phyloP scores from a whole-genome alignment of 2,329 filamentous ascomycete species.

The Diaporthe citrichinensis region DNA sequence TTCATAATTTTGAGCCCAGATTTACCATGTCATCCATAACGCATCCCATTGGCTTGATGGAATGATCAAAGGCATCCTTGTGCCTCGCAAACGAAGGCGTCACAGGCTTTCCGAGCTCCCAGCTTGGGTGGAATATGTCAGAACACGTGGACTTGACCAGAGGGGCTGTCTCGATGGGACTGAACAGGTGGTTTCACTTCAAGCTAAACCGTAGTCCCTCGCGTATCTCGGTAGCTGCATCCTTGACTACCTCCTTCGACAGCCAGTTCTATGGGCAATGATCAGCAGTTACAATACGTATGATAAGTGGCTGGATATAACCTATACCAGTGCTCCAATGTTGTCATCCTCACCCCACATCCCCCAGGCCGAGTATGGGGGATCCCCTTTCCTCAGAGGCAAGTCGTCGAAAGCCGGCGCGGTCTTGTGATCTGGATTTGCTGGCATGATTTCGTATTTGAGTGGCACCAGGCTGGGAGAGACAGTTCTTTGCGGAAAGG shows the following conservation, averaged over 20 bases:
- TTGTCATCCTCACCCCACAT: conserved; percentile 31
- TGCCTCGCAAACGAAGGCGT: conserved; percentile 13
- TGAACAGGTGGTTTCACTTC: conserved; percentile 32
- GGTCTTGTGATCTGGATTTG: not conserved
- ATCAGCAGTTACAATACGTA: not conserved
- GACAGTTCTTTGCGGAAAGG: not conserved
- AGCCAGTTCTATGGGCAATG: conserved; percentile 41
- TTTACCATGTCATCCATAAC: not conserved
- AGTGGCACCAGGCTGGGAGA: not conserved
- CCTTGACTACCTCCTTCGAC: conserved; percentile 41
- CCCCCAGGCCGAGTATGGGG: conserved; percentile 32
- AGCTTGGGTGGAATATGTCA: conserved; percentile 9
- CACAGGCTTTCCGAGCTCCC: conserved; percentile 10
- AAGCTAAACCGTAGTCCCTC: conserved; percentile 40
- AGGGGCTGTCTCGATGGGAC: not conserved
- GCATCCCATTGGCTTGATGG: not conserved
- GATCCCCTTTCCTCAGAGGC: conserved; percentile 1
- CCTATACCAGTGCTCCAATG: conserved; percentile 40
- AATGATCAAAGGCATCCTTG: conserved; percentile 15
- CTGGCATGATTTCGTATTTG: not conserved
- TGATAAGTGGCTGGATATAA: too few relatives aligned
- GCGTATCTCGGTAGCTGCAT: conserved; percentile 36
- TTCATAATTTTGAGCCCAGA: not conserved
- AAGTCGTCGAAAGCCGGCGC: not conserved
- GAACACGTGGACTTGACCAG: not conserved